Base-by-base conservation (phyloP, 257 asterid species). In the Primulina huaijiensis region DNA sequence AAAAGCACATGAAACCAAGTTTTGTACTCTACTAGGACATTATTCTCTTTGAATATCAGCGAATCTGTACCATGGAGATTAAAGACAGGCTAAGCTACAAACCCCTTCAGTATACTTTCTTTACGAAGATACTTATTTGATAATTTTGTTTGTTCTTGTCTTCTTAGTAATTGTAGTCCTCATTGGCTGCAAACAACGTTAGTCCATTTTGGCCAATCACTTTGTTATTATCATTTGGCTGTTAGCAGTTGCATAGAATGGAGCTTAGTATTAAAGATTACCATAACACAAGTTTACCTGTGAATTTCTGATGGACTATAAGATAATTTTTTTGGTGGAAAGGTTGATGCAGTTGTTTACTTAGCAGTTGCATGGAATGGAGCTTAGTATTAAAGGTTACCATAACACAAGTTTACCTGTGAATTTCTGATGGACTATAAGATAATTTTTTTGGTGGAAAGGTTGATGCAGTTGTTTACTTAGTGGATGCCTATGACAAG, bases 321-420 rank as follows among this genome's bases (percentile, higher is more conserved):
- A 50, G 8, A 14, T 50, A 43, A 19, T 33, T 31, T 64, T 30
- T 60, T 52, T 69, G 46, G 2, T 62, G 72, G 25, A 72, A 74
- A 83, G 88, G 88, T 83, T 72, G 88, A 83, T 68, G 88, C 88
- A 31, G 86, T 83, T 53, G n/a, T n/a, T n/a, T n/a, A n/a, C n/a
- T 14, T 11, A 43, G 53, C 53, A 43, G 17, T 12, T 14, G n/a
- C 17, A 11, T 17, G 16, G 55, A 50, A 50, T 50, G 57, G 57
- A 16, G 57, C 20, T 50, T 14, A 17, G 21, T 50, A 5, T 17
- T 16, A 50, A 17, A 50, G 57, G 12, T 43, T 17, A 16, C 21
- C 8, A 1, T 16, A 14, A 50, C 57, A 16, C 57, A 50, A 16
- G 7, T 50, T 50, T 50, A 16, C 8, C 57, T 50, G 57, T 14